A percentile compares a stretch with the other conserved stretches of the same genome.
These are phyloP conservation scores for Gossypium herbaceum DNA, from an alignment of 345 rosid species.

Conservation along the genomic window DNA sequence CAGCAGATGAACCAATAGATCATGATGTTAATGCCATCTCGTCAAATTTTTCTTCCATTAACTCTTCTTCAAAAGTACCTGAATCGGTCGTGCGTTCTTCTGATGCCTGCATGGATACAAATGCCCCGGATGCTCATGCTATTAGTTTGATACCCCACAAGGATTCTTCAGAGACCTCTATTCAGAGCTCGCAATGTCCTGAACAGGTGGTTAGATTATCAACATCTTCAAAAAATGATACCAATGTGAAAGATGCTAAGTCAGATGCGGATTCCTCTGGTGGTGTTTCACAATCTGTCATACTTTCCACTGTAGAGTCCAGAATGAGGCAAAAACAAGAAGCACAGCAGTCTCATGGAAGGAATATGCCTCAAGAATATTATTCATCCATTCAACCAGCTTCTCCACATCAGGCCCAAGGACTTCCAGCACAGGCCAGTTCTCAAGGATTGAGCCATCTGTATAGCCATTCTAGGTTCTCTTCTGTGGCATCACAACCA, in stretches of 20 bases:
- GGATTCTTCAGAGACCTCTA: constrained; percentile 35
- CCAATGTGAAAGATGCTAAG: constrained; percentile 28
- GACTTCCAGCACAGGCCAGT: constrained; percentile 31
- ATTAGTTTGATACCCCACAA: constrained; percentile 38
- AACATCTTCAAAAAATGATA: constrained; percentile 33
- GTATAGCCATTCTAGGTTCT: constrained; percentile 40
- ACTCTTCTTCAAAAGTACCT: constrained; percentile 34
- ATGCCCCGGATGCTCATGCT: constrained; percentile 37
- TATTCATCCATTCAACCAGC: constrained; percentile 41
- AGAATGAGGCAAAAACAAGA: constrained; percentile 48
- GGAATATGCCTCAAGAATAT: constrained; percentile 37
- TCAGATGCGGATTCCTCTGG: constrained; percentile 40
- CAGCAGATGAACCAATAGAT: constrained; percentile 48
- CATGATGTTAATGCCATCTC: constrained; percentile 43
- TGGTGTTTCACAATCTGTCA: constrained; percentile 33
- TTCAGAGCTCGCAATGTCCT: constrained; percentile 30
- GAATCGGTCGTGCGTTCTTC: constrained; percentile 41
- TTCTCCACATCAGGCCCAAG: constrained; percentile 37
- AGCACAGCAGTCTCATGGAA: constrained; percentile 52
- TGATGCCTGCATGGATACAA: constrained; percentile 36
- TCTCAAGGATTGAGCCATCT: constrained; percentile 46
- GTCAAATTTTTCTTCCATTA: constrained; percentile 46
- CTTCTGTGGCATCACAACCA: constrained; percentile 54
- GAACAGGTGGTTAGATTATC: constrained; percentile 30
- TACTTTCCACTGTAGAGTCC: constrained; percentile 30